Evolutionary conservation across 345 rosid species (phyloP).

Genomic region (Bretschneidera sinensis): DNA sequence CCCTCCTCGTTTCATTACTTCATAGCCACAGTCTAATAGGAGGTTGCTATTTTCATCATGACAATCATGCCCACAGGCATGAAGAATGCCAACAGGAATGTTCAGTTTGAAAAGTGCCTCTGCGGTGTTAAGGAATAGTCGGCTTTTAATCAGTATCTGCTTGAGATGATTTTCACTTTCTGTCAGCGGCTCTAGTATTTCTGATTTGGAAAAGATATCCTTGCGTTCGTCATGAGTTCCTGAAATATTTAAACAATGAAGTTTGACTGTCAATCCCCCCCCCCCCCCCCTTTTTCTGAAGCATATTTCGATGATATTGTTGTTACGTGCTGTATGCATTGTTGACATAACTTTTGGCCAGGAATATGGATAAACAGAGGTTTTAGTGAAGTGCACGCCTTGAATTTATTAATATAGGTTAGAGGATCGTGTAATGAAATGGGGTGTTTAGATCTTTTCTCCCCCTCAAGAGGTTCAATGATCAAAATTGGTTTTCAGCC

Average conservation of each 20-base stretch:
- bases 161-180: constrained; percentile 58
- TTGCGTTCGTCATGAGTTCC: constrained; percentile 27
- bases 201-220: constrained; percentile 3
- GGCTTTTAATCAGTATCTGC: constrained; percentile 57
- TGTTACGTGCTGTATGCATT: too few species aligned
- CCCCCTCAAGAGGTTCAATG: not conserved
- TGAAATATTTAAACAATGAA: constrained; percentile 25
- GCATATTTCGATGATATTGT: too few species aligned
- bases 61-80: constrained; percentile 18
- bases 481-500: not conserved
- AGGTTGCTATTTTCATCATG: constrained; percentile 50
- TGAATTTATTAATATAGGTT: too few species aligned
- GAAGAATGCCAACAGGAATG: constrained; percentile 41
- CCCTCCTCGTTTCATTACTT: constrained; percentile 77
- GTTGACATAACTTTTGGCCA: too few species aligned
- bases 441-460: not conserved
- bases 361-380: not conserved
- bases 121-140: constrained; percentile 64
- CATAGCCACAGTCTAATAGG: constrained; percentile 68
- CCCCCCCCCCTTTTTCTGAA: too few species aligned
- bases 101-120: constrained; percentile 75
- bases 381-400: not conserved
- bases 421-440: too few species aligned
- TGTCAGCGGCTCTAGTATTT: constrained; percentile 41
- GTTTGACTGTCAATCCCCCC: not conserved